Base-by-base conservation (phyloP, 345 rosid species). In the Lepidium africanum region DNA sequence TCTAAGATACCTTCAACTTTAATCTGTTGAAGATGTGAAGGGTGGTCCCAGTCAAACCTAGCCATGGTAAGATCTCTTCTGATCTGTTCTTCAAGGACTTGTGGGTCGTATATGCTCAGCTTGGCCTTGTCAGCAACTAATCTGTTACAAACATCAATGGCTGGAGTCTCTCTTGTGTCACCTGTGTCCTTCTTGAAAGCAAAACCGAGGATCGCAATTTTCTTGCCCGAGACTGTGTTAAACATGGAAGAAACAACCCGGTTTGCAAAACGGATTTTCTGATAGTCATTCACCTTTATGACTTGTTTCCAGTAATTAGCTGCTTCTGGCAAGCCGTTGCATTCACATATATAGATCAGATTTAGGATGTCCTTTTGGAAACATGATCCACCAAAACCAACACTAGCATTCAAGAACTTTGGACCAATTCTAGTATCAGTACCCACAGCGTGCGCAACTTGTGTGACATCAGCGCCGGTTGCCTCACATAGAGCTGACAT, bases 281-380 rank as follows among this genome's bases (percentile, higher is more conserved):
- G 87, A 67, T 85, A 85, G 76, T 87, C 93, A 64, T 87, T 87
- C 66, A 87, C 83, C 81, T 81, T 85, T 36, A 87, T 78, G 56
- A 87, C 93, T 73, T 85, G 93, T 74, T 83, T 85, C 90, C 88
- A 87, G 73, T 87, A 87, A 59, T 79, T 82, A 17, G 93, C 93
- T 14, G 79, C 85, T 12, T 87, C 88, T 0, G 87, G 82, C 23
- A 87, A 81, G 76, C 93, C 90, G 69, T 82, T 80, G 83, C 88
- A 87, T 36, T 87, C 88, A 7, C 88, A 87, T 9, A 87, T 87
- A 71, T 87, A 85, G 23, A 87, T 79, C 68, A 87, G 82, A 57
- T 85, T 87, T 63, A 87, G 38, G 41, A 87, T 85, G 32, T 87
- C 93, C 63, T 87, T 87, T 47, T 85, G 92, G 76, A 87, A 87